Evolutionary conservation across 2,329 filamentous ascomycete genomes (phyloP).

Genomic region (Falciphora oryzae): DNA sequence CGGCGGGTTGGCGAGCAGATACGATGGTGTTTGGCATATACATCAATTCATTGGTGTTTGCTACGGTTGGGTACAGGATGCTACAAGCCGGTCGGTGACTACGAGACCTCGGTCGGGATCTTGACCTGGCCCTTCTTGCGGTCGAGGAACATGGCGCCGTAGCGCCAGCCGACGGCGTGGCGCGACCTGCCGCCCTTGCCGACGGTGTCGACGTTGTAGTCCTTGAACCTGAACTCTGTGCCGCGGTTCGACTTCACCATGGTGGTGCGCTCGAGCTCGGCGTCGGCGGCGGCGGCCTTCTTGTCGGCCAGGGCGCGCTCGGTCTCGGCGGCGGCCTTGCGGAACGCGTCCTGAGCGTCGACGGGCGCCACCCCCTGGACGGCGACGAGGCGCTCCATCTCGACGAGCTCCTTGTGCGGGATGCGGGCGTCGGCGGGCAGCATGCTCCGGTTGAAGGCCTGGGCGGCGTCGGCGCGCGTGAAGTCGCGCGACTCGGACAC

Average conservation of each 20-base stretch:
- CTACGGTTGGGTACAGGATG: neutral
- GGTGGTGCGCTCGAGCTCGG: constrained; percentile 29
- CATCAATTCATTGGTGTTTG: neutral
- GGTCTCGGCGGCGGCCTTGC: constrained; percentile 30
- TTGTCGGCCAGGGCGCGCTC: constrained; percentile 32
- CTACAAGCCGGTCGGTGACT: neutral
- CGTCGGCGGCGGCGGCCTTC: constrained; percentile 30
- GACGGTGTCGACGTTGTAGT: constrained; percentile 50
- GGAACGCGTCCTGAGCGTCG: constrained; percentile 36
- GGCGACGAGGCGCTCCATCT: constrained; percentile 44
- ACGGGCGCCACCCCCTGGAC: constrained; percentile 26
- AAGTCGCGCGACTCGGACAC: constrained; percentile 58
- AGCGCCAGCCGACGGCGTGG: constrained; percentile 53
- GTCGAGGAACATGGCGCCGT: constrained; percentile 58
- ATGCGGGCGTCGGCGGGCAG: constrained; percentile 56
- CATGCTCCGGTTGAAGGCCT: constrained; percentile 55
- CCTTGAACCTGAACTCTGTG: constrained; percentile 60
- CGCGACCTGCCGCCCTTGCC: constrained; percentile 47
- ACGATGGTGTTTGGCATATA: neutral
- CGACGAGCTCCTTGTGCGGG: constrained; percentile 56
- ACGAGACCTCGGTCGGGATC: constrained; percentile 59
- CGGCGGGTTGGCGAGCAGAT: too few relatives aligned
- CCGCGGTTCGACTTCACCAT: constrained; percentile 36
- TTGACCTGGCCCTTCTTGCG: constrained; percentile 59
- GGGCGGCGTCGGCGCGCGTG: constrained; percentile 59